Base-by-base conservation (phyloP, 805 yeast genomes). In the Ogataea methanolica region DNA sequence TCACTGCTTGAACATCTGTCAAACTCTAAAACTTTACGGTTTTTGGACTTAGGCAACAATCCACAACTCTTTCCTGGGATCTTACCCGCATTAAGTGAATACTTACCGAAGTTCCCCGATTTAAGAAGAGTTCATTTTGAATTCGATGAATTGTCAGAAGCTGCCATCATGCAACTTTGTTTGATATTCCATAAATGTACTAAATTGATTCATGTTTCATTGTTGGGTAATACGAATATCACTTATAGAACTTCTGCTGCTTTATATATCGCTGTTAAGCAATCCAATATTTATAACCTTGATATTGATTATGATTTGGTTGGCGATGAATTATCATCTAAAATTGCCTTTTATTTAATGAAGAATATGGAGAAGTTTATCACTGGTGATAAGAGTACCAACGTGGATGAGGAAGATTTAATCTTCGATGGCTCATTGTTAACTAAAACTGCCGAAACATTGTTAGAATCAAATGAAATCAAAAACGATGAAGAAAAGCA, bases 361-460 rank as follows among this genome's bases (percentile, higher is more conserved):
- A 70, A 75, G 53, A 79, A 79, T 57, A 74, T 79, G 78, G 81
- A 78, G 55, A 65, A 61, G 33, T 67, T 68, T 23, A 62, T 76
- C 55, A 72, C 67, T 52, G 58, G 60, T 41, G 66, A 62, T 39
- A 51, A 53, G 22, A 52, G 49, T 29, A 51, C 54, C 36, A 52
- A 51, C 14, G 47, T 53, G 31, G 55, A 55, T 34, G 66, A 67
- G 33, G 86, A 76, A 61, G 92, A 86, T 53, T 70, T 86, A 42
- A 74, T 86, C 63, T 84, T 82, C 61, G 92, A 85, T 66, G 94
- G 92, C 6, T 76, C 89, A 0, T 68, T 86, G 47, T 71, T 86
- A 42, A 82, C 88, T 57, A 84, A 83, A 61, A 78, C 88, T 2
- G 92, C 91, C 0, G 89, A 82, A 51, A 78, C 79, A 49, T 64